Base-by-base conservation (phyloP, 2,329 filamentous ascomycete species). In the Aspergillus sp. region DNA sequence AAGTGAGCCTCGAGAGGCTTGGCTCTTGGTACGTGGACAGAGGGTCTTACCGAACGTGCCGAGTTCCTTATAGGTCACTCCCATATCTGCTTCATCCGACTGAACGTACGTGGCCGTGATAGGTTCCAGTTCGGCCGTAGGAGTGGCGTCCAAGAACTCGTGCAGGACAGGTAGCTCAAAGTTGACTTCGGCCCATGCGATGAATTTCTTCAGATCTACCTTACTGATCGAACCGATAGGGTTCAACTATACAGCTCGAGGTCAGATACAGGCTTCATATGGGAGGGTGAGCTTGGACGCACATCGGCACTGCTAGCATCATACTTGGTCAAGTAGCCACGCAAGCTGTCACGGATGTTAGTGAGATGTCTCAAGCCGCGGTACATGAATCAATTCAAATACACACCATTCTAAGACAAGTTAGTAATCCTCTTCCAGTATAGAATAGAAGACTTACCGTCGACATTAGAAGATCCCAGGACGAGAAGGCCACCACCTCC, bases 141-240 rank as follows among this genome's bases (percentile, higher is more conserved):
- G 84, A 0, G 76, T 74, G 0, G 85, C 87, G 11, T 77, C 75
- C 36, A 91, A 69, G 72, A 91, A 92, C 9, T 83, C 78, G 9
- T 82, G 69, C 1, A 91, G 78, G 49, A 88, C 82, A 0, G 86
- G 85, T 1, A 92, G 70, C 4, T 80, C 68, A 63, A 88, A 90
- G 32, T 78, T 72, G 16, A 67, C 72, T 48, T 76, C 69, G 2
- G 85, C 81, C 78, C 83, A 91, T n/a, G 72, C 74, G 54, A 91
- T 88, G 71, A 92, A 91, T 9, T 79, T 72, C 67, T 88, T 89
- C 1, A 90, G 74, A 60, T 91, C 88, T 2, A 78, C 83, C 68
- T 90, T 91, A 52, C 76, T 79, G 52, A 85, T 82, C 10, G 71
- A 71, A 20, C 77, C 73, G 52, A 74, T 73, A 6, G 66, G 71